These are phyloP conservation scores for Coemansia sp. DNA, from an alignment of 192 early-diverging fungal species.

Conservation along the genomic window DNA sequence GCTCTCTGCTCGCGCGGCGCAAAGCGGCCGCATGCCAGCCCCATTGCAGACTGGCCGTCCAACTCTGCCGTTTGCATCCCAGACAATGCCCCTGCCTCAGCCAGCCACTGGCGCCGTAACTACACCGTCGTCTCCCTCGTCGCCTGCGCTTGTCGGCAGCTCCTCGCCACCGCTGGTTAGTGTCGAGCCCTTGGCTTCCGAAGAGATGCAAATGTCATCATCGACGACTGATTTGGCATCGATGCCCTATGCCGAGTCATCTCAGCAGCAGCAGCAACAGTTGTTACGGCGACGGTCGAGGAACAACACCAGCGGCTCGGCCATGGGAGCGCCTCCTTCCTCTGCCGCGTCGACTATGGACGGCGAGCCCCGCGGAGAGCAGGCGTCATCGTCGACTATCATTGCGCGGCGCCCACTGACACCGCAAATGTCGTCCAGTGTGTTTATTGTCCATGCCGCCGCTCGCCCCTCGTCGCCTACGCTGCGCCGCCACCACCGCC, in stretches of 20 bases:
- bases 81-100: conserved; percentile 7
- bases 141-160: background rate
- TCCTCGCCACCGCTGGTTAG: conserved; percentile 10
- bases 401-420: conserved; percentile 45
- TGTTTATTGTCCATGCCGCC: conserved; percentile 12
- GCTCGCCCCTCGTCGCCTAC: conserved; percentile 26
- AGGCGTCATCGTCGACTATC: conserved; percentile 16
- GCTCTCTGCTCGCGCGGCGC: conserved; percentile 22
- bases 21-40: conserved; percentile 30
- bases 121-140: conserved; percentile 24
- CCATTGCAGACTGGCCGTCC: conserved; percentile 20
- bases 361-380: conserved; percentile 4
- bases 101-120: conserved; percentile 13
- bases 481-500: conserved; percentile 32
- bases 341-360: conserved; percentile 18
- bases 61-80: conserved; percentile 5
- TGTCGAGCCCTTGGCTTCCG: conserved; percentile 12
- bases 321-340: conserved; percentile 8
- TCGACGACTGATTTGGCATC: conserved; percentile 31
- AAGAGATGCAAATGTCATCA: conserved; percentile 20
- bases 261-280: conserved; percentile 12
- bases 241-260: conserved; percentile 16
- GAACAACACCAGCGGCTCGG: conserved; percentile 31
- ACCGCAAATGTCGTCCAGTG: conserved; percentile 31
- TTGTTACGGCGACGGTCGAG: conserved; percentile 32